These are phyloP conservation scores for Rutstroemia sp. DNA, from an alignment of 2,329 filamentous ascomycete species.

Conservation along the genomic window DNA sequence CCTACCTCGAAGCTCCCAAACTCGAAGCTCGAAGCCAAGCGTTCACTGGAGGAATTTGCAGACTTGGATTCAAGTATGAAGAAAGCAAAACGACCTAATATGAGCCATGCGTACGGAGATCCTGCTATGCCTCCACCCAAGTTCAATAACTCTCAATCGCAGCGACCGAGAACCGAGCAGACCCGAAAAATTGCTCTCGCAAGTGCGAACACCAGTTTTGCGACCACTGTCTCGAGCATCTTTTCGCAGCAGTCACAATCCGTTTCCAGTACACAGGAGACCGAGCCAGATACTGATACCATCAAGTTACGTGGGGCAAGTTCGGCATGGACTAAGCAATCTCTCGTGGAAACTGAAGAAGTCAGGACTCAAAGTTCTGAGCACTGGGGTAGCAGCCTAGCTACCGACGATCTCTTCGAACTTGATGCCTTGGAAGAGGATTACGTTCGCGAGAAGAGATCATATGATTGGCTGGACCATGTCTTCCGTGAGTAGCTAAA, in stretches of 20 bases:
- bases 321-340: neutral
- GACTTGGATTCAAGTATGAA: neutral
- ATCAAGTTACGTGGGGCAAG: neutral
- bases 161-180: neutral
- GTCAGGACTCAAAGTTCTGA: neutral
- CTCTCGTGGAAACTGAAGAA: neutral
- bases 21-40: neutral
- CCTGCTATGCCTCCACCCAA: neutral
- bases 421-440: neutral
- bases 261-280: slow-evolving; percentile 11
- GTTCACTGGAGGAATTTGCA: neutral
- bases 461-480: slow-evolving; percentile 3
- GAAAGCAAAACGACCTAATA: neutral
- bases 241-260: slow-evolving; percentile 13
- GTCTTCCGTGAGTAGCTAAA: neutral
- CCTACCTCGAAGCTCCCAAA: no score
- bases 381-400: neutral
- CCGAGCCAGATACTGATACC: slow-evolving; percentile 4
- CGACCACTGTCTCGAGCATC: slow-evolving; percentile 11
- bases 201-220: slow-evolving; percentile 16
- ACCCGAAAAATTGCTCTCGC: neutral
- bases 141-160: neutral
- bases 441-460: neutral
- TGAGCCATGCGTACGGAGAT: neutral
- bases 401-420: neutral